Percentiles rank a stretch among this genome's conserved stretches.
Evolutionary conservation across 441 rosid genomes (phyloP).

Genomic region (Eutrema salsugineum): DNA sequence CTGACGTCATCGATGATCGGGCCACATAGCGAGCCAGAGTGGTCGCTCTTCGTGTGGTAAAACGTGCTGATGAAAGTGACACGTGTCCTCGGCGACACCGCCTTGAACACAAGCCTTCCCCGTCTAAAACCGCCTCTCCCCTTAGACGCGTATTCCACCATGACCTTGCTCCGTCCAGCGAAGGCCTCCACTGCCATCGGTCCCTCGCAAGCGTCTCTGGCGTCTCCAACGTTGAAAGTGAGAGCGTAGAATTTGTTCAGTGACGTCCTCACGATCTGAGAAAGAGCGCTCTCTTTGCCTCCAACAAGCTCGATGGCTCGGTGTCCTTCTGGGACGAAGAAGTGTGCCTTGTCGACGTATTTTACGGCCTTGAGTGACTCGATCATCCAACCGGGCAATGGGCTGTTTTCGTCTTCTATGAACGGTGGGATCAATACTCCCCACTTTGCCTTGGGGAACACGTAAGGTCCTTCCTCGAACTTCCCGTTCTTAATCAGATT

Average conservation of each 20-base stretch:
- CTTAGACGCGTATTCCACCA: constrained; percentile 48
- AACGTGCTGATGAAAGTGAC: constrained; percentile 64
- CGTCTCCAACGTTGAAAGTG: constrained; percentile 60
- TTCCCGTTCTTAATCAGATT: constrained; percentile 75
- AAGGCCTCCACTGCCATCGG: constrained; percentile 62
- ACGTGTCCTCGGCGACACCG: constrained; percentile 46
- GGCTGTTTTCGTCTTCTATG: constrained; percentile 70
- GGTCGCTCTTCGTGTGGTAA: constrained; percentile 63
- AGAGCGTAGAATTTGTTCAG: constrained; percentile 47
- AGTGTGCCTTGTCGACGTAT: constrained; percentile 61
- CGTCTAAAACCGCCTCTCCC: constrained; percentile 69
- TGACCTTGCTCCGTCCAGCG: constrained; percentile 41
- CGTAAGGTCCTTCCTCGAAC: constrained; percentile 79
- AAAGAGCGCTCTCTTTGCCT: constrained; percentile 78
- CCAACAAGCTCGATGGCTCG: constrained; percentile 69
- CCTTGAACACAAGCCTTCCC: constrained; percentile 48
- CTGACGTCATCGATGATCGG: constrained; percentile 70
- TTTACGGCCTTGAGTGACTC: constrained; percentile 91
- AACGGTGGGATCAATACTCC: constrained; percentile 80
- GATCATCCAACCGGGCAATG: constrained; percentile 76
- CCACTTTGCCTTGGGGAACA: constrained; percentile 46
- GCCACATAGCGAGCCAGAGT: constrained; percentile 75
- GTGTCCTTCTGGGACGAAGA: constrained; percentile 52
- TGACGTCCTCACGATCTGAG: constrained; percentile 52
- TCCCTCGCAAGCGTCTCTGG: constrained; percentile 59